These are phyloP conservation scores for Phoma sp. DNA, from an alignment of 2,329 filamentous ascomycete genomes.

Conservation along the genomic window DNA sequence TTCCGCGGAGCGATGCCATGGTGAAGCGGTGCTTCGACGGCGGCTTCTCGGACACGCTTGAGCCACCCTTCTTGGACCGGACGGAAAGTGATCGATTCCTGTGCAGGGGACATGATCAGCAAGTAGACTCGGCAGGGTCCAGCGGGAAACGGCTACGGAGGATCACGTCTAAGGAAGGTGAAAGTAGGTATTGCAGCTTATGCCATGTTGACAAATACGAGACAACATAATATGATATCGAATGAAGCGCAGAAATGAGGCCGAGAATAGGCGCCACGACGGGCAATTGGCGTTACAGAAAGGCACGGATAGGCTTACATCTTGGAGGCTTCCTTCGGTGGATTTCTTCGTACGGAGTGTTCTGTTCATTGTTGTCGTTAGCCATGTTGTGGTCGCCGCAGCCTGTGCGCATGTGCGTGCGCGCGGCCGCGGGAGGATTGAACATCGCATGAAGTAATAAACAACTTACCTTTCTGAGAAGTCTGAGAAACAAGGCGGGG, in stretches of 20 bases:
- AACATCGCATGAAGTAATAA: not conserved
- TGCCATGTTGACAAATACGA: not conserved
- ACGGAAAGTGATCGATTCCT: constrained; percentile 79
- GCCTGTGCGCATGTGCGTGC: constrained; percentile 20
- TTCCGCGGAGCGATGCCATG: constrained; percentile 83
- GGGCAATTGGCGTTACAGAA: not conserved
- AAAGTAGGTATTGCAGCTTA: not conserved
- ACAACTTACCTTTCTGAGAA: constrained; percentile 18
- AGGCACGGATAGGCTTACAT: constrained; percentile 6
- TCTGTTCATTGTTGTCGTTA: constrained; percentile 31
- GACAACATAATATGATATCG: not conserved
- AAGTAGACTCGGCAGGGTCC: constrained; percentile 26
- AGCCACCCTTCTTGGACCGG: constrained; percentile 65
- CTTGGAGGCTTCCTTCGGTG: not conserved
- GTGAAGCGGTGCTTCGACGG: constrained; percentile 74
- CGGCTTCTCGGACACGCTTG: constrained; percentile 51
- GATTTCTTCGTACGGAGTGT: constrained; percentile 17
- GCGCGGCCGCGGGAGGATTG: constrained; percentile 17
- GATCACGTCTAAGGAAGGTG: not conserved
- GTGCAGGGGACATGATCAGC: constrained; percentile 36
- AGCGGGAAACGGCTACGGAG: not conserved
- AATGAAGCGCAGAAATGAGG: not conserved
- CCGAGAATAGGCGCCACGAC: not conserved
- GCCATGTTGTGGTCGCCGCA: constrained; percentile 18
- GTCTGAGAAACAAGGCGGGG: constrained; percentile 5